phyloP scores from a whole-genome alignment of 2,329 filamentous ascomycete genomes.

The Trichophyton equinum region DNA sequence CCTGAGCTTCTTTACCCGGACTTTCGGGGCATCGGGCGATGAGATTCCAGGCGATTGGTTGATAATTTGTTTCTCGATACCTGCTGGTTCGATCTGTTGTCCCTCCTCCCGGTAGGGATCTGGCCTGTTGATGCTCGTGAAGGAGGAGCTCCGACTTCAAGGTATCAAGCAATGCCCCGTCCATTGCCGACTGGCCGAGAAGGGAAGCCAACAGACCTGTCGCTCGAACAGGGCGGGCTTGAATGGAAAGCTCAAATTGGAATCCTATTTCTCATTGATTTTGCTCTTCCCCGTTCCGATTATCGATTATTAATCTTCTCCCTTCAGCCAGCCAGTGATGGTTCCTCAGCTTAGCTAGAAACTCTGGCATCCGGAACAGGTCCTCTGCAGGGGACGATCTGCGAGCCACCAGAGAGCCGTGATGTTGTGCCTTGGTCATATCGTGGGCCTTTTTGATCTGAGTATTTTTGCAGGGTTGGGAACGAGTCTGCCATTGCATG shows the following conservation, averaged over 20 bases:
- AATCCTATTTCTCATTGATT: neutral
- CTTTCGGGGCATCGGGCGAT: neutral
- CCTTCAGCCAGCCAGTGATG: constrained; percentile 1
- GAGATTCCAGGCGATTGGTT: constrained; percentile 1
- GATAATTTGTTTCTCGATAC: neutral
- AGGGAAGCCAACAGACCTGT: neutral
- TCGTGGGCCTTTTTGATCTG: neutral
- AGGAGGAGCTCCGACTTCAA: neutral
- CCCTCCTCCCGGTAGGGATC: neutral
- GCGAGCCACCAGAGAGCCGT: neutral
- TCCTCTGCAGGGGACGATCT: constrained; percentile 3
- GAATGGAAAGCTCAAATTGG: neutral
- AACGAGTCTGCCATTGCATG: neutral
- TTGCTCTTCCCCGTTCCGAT: neutral
- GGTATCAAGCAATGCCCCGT: neutral
- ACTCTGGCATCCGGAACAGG: neutral
- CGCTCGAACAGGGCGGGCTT: neutral
- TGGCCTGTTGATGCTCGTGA: neutral
- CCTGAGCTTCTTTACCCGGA: neutral
- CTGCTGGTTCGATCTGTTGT: neutral
- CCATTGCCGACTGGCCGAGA: neutral
- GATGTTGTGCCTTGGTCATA: constrained; percentile 2
- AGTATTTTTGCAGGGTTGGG: neutral
- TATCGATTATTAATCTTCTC: neutral
- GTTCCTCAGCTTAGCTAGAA: constrained; percentile 1